Base-by-base conservation (phyloP, 2,329 filamentous ascomycete genomes). In the Xylariaceae sp. region DNA sequence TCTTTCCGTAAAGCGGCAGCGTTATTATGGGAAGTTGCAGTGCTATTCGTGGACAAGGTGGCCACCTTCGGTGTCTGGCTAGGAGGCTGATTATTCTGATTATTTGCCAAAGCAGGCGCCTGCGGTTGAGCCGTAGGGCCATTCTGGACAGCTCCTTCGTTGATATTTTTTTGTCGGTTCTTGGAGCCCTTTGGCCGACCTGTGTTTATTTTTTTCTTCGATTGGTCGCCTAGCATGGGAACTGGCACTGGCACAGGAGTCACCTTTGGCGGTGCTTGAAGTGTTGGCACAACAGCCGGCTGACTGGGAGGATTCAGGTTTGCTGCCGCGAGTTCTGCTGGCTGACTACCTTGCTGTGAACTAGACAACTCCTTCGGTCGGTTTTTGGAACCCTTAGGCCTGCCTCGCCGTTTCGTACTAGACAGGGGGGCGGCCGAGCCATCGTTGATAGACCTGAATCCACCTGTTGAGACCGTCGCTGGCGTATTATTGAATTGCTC, bases 331-430 rank as follows among this genome's bases (percentile, higher is more conserved):
- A 57, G 12, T 47, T 61, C 57, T 20, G 44, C 43, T 45, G 57
- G 20, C 9, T 67, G 62, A 26, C 64, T 47, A 44, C 59, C 56
- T 62, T 69, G 70, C 54, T 70, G 68, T 29, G 63, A 52, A 49
- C 46, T 62, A 55, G 57, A 18, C 29, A 12, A 26, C 23, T 75
- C 72, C 57, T 76, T 80, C 2, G 76, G 73, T 2, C 77, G 74
- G 57, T 82, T 83, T 56, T 78, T 81, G 1, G 80, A 82, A 0
- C 81, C 81, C 56, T 81, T 82, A 0, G 81, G 81, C 29, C 81
- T 74, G 5, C 81, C 78, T 52, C 77, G 72, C 47, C 73, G 77
- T 64, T 74, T 79, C 1, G 65, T 57, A 42, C 60, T 68, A 2
- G 67, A 67, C 14, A 56, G 61, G 32, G 71, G 54, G 7, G 54